Conservation (phyloP, 2,329 filamentous ascomycete species). For the Mycosphaerella sp. region DNA sequence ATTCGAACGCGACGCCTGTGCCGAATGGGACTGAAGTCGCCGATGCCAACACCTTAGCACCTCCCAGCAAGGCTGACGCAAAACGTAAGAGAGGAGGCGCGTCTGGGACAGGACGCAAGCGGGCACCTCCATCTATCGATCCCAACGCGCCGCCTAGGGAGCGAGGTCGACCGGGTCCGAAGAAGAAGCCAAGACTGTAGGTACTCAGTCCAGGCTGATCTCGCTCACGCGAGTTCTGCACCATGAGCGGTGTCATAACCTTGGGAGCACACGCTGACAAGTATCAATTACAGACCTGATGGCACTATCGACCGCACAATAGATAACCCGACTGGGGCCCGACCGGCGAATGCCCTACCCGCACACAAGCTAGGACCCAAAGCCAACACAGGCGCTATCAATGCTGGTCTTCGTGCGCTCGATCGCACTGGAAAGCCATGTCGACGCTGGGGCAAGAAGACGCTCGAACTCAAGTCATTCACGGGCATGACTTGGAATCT, state of each 20-base stretch:
- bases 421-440: conserved; percentile 89
- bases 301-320: conserved; percentile 42
- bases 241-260: not conserved
- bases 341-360: conserved; percentile 30
- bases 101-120: conserved; percentile 27
- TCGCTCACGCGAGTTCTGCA: not conserved
- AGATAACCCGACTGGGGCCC: conserved; percentile 12
- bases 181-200: conserved; percentile 93
- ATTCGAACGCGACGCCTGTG: conserved; percentile 39
- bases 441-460: conserved; percentile 80
- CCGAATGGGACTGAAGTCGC: conserved; percentile 33
- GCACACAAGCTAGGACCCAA: conserved; percentile 88
- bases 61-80: conserved; percentile 39
- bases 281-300: conserved; percentile 41
- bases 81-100: conserved; percentile 62
- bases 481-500: conserved; percentile 81
- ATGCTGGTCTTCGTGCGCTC: conserved; percentile 87
- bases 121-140: conserved; percentile 45
- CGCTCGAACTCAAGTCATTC: conserved; percentile 83
- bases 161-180: conserved; percentile 79
- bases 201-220: conserved; percentile 37
- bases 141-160: conserved; percentile 30
- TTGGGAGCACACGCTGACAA: conserved; percentile 21
- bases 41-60: conserved; percentile 38
- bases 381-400: conserved; percentile 95